Evolutionary conservation across 140 eudicot genomes (phyloP), one percentile per base, ranked within the genome.

Genomic region (Ambrosia hybrid): DNA sequence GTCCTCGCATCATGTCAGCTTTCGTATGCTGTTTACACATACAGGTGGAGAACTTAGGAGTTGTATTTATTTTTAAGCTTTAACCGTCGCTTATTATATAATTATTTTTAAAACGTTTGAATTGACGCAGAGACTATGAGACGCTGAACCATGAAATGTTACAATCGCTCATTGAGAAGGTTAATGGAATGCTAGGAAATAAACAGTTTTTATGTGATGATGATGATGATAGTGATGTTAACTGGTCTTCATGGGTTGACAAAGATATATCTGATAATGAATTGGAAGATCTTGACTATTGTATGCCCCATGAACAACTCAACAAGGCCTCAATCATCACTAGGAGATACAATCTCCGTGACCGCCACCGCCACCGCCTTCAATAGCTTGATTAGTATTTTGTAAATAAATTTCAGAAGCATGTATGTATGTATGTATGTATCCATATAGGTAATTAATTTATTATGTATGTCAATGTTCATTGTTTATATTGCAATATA

Each of bases 181-280:
- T 85, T 49, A 85, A 85, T 30, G 65, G 76, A 70, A 79, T 89
- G 74, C 81, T 82, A 64, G 74, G 74, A 64, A 83, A 75, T 15
- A 80, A 77, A 69, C 85, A 76, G 15, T 39, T 72, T 4, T 67
- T 69, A 15, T 75, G 63, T 52, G 74, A 59, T 4, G 69, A 68
- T 75, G 88, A 85, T 9, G 70, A 13, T 34, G 90, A 91, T 55
- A 66, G 33, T n/a, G 97, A 87, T 36, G 92, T 83, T 48, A 75
- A 87, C 56, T 92, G 95, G 96, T 72, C 82, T 58, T 52, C 83
- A 58, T 92, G 95, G 96, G 71, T 92, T 3, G 85, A 84, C 37
- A 58, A 76, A 6, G 96, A 89, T 58, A 57, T 92, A 75, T 72
- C 88, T 2, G 95, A 89, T 78, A 88, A 92, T 41, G 87, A 69